Evolutionary conservation across 345 rosid genomes (phyloP).

Genomic region (Aquilaria malaccensis): DNA sequence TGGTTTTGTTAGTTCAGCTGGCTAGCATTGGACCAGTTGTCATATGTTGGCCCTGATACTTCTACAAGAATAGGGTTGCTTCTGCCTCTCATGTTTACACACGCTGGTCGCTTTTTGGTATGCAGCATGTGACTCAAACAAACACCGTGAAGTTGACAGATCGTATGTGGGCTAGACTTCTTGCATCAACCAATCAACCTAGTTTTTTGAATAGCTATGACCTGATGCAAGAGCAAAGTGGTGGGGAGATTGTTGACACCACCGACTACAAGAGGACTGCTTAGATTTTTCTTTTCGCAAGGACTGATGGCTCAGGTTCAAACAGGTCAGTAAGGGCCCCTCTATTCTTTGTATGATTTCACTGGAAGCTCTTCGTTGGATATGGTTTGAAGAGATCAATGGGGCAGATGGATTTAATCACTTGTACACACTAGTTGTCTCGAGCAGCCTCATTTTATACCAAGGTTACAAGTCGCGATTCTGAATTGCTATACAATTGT

Average conservation of each 20-base stretch:
- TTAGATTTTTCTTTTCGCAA: slow-evolving; percentile 14
- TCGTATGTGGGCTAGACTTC: slow-evolving; percentile 98
- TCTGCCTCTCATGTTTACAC: too few species aligned
- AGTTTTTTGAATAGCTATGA: slow-evolving; percentile 53
- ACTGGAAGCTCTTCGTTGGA: slow-evolving; percentile 3
- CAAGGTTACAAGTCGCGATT: too few species aligned
- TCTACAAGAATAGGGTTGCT: too few species aligned
- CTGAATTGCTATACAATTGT: too few species aligned
- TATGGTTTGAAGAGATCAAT: slow-evolving; percentile 6
- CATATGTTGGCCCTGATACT: too few species aligned
- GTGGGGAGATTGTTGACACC: slow-evolving; percentile 24
- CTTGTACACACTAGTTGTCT: too few species aligned
- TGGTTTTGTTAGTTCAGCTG: too few species aligned
- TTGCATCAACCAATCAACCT: slow-evolving; percentile 92
- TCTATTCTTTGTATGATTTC: slow-evolving; percentile 1
- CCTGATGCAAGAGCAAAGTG: slow-evolving; percentile 23
- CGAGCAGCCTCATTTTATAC: too few species aligned
- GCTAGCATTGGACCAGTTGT: too few species aligned
- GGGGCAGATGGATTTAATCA: background rate
- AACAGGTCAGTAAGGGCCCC: slow-evolving; percentile 9
- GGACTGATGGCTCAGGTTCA: slow-evolving; percentile 13
- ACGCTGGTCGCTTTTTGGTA: too few species aligned
- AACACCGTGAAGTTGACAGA: slow-evolving; percentile 80
- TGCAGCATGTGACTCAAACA: slow-evolving; percentile 76
- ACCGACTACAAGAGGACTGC: slow-evolving; percentile 34